Conservation (phyloP, 2,329 filamentous ascomycete genomes). For the Didymella sp. region DNA sequence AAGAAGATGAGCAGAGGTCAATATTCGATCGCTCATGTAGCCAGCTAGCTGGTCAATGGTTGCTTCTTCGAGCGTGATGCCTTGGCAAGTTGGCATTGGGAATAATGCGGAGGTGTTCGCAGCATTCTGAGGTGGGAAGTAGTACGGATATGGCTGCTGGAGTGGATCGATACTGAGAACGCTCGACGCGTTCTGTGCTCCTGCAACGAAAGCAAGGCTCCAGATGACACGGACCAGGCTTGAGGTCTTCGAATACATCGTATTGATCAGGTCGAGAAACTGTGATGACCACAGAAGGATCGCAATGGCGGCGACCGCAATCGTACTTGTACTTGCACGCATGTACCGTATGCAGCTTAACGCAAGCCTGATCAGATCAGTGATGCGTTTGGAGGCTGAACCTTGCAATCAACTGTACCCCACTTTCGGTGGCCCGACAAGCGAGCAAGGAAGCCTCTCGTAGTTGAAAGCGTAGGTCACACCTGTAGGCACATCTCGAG, state of each 20-base stretch:
- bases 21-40: constrained; percentile 58
- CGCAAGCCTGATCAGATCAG: constrained; percentile 1
- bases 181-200: constrained; percentile 20
- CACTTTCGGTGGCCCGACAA: constrained; percentile 6
- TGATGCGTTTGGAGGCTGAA: constrained; percentile 1
- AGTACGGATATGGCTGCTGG: constrained; percentile 44
- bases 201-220: neutral
- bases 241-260: neutral
- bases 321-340: constrained; percentile 15
- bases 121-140: constrained; percentile 43
- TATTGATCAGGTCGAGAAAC: neutral
- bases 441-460: neutral
- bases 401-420: constrained; percentile 9
- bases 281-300: neutral
- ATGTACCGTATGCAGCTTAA: constrained; percentile 5
- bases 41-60: constrained; percentile 72
- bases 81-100: constrained; percentile 68
- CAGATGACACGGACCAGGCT: neutral
- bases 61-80: constrained; percentile 70
- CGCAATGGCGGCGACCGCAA: neutral
- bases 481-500: neutral
- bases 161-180: constrained; percentile 29
- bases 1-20: constrained; percentile 33
- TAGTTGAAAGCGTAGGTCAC: no score
- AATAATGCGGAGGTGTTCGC: constrained; percentile 55